Conservation (phyloP, 1,284 basidiomycete species). For the Moesziomyces antarcticus region DNA sequence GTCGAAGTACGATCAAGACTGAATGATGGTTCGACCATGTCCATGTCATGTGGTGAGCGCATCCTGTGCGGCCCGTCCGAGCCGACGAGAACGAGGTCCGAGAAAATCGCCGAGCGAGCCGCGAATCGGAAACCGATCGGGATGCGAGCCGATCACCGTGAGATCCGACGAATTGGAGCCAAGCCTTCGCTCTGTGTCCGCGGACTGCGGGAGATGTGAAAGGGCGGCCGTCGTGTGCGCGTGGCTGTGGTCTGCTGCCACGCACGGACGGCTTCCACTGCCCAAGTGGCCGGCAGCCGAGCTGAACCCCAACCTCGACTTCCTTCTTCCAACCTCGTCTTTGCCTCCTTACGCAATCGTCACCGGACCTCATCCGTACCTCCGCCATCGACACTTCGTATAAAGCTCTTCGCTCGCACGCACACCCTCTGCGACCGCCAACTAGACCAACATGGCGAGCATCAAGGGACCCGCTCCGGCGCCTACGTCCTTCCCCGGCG, state of each 20-base stretch:
- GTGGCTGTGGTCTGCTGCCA: constrained; percentile 1
- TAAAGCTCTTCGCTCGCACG: not conserved
- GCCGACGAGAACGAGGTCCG: no score
- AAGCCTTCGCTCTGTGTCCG: constrained; percentile 19
- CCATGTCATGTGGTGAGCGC: no score
- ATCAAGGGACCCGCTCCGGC: constrained; percentile 64
- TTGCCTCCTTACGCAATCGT: not conserved
- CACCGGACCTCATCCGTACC: no score
- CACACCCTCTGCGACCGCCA: not conserved
- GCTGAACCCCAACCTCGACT: not conserved
- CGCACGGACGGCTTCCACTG: constrained; percentile 10
- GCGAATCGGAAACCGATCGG: constrained; percentile 8
- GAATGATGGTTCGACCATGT: no score
- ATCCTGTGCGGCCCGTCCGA: no score
- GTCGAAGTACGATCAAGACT: no score
- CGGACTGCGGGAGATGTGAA: constrained; percentile 1
- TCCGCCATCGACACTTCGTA: no score
- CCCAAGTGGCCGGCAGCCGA: not conserved
- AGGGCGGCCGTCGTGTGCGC: not conserved
- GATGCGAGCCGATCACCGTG: constrained; percentile 1
- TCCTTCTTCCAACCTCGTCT: not conserved
- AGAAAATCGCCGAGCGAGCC: no score
- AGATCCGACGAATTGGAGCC: no score
- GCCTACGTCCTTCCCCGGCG: constrained; percentile 61
- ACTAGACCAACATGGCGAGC: constrained; percentile 32